phyloP scores from a whole-genome alignment of 148 eudicot genomes.

The Nepenthes gracilis region DNA sequence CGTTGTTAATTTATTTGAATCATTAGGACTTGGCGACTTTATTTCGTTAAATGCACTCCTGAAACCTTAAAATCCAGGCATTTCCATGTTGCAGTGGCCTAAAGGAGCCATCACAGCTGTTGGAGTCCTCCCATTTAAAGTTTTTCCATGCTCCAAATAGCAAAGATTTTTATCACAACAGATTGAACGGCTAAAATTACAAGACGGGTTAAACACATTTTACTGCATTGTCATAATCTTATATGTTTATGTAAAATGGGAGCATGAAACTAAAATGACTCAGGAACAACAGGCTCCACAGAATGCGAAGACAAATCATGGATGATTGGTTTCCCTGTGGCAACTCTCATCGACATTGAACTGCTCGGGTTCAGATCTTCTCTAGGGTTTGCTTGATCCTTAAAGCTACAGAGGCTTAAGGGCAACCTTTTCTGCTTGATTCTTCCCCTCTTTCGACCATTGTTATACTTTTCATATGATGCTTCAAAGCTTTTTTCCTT shows the following conservation, averaged over 20 bases:
- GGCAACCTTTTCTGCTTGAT: constrained; percentile 80
- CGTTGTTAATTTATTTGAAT: constrained; percentile 4
- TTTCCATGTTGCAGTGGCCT: constrained; percentile 56
- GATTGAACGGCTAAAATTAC: no score
- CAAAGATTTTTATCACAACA: no score
- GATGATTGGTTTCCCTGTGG: constrained; percentile 15
- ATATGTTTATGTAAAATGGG: no score
- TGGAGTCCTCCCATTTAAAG: no score
- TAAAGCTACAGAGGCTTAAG: constrained; percentile 58
- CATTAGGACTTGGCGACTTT: constrained; percentile 60
- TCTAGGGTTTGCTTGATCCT: constrained; percentile 54
- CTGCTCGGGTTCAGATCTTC: constrained; percentile 39
- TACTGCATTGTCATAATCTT: no score
- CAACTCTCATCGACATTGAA: constrained; percentile 18
- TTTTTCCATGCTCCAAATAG: no score
- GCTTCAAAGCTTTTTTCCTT: constrained; percentile 28
- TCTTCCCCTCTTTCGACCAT: constrained; percentile 66
- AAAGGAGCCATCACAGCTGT: constrained; percentile 12
- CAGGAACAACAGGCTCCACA: constrained; percentile 13
- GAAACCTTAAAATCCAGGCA: constrained; percentile 69
- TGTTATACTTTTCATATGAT: constrained; percentile 21
- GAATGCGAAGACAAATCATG: constrained; percentile 24
- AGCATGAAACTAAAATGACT: no score
- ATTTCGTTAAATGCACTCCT: constrained; percentile 48
- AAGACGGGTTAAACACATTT: no score